Evolutionary conservation across 768 basidiomycete genomes (phyloP).

Genomic region (Auriscalpium microsporum): DNA sequence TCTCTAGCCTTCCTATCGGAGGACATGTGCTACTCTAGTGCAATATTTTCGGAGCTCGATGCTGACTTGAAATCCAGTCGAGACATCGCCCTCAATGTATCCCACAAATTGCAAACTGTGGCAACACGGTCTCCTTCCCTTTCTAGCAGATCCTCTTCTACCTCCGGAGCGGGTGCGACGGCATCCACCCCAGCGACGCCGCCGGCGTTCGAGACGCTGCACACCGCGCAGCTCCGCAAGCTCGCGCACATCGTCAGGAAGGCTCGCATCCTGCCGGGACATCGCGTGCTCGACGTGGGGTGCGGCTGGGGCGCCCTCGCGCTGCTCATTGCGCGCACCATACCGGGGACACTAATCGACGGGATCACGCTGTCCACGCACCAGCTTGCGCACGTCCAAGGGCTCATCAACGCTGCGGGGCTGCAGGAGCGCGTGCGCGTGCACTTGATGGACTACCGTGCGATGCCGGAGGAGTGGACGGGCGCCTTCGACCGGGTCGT

Average conservation of each 20-base stretch:
- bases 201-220: conserved; percentile 9
- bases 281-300: conserved; percentile 41
- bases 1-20: conserved; percentile 20
- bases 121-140: background rate
- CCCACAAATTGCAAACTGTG: background rate
- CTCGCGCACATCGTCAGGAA: conserved; percentile 33
- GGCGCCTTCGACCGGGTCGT: conserved; percentile 62
- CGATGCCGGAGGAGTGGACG: conserved; percentile 31
- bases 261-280: conserved; percentile 32
- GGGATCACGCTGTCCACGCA: conserved; percentile 40
- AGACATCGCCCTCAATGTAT: too few species aligned
- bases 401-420: conserved; percentile 32
- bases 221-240: conserved; percentile 34
- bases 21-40: conserved; percentile 39
- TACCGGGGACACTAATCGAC: conserved; percentile 29
- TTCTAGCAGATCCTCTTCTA: background rate
- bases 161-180: background rate
- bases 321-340: conserved; percentile 19
- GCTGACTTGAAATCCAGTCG: conserved; percentile 18
- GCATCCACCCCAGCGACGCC: too few species aligned
- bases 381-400: conserved; percentile 34
- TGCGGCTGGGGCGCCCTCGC: conserved; percentile 42
- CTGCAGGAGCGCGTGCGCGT: conserved; percentile 31
- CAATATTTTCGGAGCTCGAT: conserved; percentile 27
- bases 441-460: conserved; percentile 40